Evolutionary conservation across 2,329 filamentous ascomycete genomes (phyloP).

Genomic region (Acrocalymma vagum): DNA sequence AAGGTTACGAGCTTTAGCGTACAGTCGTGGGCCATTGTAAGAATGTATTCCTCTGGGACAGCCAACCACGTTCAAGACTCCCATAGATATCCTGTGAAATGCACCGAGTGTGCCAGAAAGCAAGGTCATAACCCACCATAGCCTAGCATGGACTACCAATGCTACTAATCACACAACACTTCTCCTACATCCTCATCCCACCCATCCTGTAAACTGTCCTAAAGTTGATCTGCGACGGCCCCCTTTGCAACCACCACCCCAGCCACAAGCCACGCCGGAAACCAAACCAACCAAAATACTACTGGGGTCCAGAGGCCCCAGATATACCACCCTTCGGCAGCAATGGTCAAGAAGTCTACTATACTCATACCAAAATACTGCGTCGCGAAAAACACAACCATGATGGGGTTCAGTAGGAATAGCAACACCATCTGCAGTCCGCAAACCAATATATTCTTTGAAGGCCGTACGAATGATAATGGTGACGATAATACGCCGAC

Average conservation of each 20-base stretch:
- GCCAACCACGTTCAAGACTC: too few relatives aligned
- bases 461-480: conserved; percentile 73
- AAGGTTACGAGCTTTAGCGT: too few relatives aligned
- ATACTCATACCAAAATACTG: conserved; percentile 48
- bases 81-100: too few relatives aligned
- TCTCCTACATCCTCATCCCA: not conserved
- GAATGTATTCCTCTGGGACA: too few relatives aligned
- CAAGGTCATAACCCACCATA: too few relatives aligned
- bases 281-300: conserved; percentile 94
- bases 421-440: conserved; percentile 27
- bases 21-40: too few relatives aligned
- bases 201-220: not conserved
- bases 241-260: conserved; percentile 39
- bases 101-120: too few relatives aligned
- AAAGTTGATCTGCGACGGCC: conserved; percentile 15
- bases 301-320: conserved; percentile 90
- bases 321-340: conserved; percentile 87
- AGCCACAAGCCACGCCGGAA: conserved; percentile 85
- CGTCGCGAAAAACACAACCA: conserved; percentile 39
- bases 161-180: too few relatives aligned
- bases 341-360: conserved; percentile 69
- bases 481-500: conserved; percentile 82
- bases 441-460: conserved; percentile 13
- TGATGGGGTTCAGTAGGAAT: conserved; percentile 40
- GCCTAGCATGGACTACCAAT: too few relatives aligned